Evolutionary conservation across 805 yeast genomes (phyloP), one percentile per base, ranked within the genome.

Genomic region (Metschnikowia cerradonensis): DNA sequence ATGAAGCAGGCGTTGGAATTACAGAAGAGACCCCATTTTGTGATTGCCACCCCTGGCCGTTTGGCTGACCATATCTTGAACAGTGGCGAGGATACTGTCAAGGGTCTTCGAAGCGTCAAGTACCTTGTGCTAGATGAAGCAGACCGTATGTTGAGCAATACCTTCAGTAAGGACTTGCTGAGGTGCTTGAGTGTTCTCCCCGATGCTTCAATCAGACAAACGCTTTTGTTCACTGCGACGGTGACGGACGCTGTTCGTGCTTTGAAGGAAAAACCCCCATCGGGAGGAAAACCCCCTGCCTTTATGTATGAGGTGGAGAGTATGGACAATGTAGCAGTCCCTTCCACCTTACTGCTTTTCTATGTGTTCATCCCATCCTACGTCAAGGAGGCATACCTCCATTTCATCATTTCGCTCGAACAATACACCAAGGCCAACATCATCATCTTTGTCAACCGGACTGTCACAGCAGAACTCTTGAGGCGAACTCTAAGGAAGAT

Each of bases 31-130:
- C 99, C 99, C 0, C 98, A 94, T 70, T 87, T 94, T 60, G 90
- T 94, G 26, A 86, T 94, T 55, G 99, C 99, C 1, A 94, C 99
- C 0, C 99, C 99, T 0, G 99, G 99, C 14, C 77, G 99, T 63
- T 71, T 94, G 53, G 98, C 98, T 0, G 96, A 90, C 65, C 97
- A 92, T 67, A 84, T 94, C 17, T 68, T 85, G 54, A 81, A 84
- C 60, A 87, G 94, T 64, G 97, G 97, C 15, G 95, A 87, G 51
- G 97, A 94, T 54, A 88, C 95, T 4, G 75, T 86, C 0, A 75
- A 81, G 36, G 96, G 97, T 0, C 72, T 94, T 45, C 81, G 84
- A 59, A 76, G 95, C 58, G 85, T 87, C 15, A 84, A 85, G 64
- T 94, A 76, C 62, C 72, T 94, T 48, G 98, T 94, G 2, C 72